A percentile compares a stretch with the other conserved stretches of the same genome.
These are phyloP conservation scores for Claviceps cyperi DNA, from an alignment of 2,329 filamentous ascomycete genomes.

Conservation along the genomic window DNA sequence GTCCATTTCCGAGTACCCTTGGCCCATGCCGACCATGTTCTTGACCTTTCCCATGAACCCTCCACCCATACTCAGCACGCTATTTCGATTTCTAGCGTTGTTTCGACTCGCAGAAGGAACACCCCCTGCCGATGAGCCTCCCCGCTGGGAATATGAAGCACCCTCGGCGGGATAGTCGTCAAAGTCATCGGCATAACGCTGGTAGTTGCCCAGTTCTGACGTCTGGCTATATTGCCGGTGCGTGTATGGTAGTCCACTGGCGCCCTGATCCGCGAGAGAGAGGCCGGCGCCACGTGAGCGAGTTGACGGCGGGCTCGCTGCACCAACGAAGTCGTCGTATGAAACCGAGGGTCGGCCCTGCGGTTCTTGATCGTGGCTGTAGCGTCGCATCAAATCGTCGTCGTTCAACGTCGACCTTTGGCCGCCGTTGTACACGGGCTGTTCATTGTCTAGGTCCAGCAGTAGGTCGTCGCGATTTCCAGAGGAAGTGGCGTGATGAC, in stretches of 20 bases:
- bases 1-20: conserved; percentile 95
- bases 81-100: conserved; percentile 67
- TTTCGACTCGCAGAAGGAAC: conserved; percentile 26
- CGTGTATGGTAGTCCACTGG: conserved; percentile 31
- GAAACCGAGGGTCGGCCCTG: conserved; percentile 70
- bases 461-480: conserved; percentile 45
- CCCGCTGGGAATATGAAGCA: conserved; percentile 70
- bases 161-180: conserved; percentile 71
- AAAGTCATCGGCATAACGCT: conserved; percentile 75
- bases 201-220: conserved; percentile 74
- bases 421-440: conserved; percentile 58
- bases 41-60: conserved; percentile 79
- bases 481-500: conserved; percentile 34
- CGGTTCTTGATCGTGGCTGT: conserved; percentile 51
- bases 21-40: conserved; percentile 76
- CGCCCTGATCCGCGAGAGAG: conserved; percentile 8
- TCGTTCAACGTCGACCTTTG: conserved; percentile 69
- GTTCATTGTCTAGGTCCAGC: conserved; percentile 59
- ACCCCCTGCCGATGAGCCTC: conserved; percentile 42
- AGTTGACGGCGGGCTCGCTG: conserved; percentile 29
- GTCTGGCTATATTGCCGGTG: conserved; percentile 53
- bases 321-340: conserved; percentile 87
- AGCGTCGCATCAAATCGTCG: conserved; percentile 62
- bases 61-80: conserved; percentile 73
- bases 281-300: conserved; percentile 21